These are phyloP conservation scores for Ophiostoma montium DNA, from an alignment of 2,329 filamentous ascomycete genomes.

Conservation along the genomic window DNA sequence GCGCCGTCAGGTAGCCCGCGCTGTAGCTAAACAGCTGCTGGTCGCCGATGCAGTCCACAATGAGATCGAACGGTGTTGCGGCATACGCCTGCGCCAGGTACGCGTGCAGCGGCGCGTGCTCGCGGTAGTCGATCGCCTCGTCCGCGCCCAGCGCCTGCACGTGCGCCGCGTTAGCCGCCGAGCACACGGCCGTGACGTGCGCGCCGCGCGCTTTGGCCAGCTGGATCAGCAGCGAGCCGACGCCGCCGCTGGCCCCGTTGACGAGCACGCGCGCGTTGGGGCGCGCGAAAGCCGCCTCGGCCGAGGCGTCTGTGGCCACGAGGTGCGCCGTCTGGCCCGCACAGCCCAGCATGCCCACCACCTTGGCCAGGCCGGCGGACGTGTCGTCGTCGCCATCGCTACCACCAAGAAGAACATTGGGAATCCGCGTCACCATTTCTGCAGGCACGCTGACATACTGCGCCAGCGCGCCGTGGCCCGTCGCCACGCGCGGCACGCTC, in stretches of 20 bases:
- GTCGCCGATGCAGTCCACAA: slow-evolving; percentile 36
- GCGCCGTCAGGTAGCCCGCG: slow-evolving; percentile 24
- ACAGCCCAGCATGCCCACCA: slow-evolving; percentile 16
- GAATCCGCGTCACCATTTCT: slow-evolving; percentile 17
- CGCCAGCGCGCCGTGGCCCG: slow-evolving; percentile 21
- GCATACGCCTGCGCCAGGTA: slow-evolving; percentile 22
- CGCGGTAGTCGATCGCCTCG: slow-evolving; percentile 30
- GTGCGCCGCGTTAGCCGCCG: slow-evolving; percentile 29
- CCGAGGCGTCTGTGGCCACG: slow-evolving; percentile 15
- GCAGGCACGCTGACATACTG: slow-evolving; percentile 22
- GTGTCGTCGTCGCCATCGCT: not conserved
- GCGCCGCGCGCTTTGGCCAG: slow-evolving; percentile 28
- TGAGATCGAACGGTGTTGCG: slow-evolving; percentile 24
- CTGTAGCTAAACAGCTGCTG: slow-evolving; percentile 30
- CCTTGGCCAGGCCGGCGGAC: slow-evolving; percentile 14
- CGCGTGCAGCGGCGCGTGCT: slow-evolving; percentile 22
- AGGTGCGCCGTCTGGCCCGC: slow-evolving; percentile 22
- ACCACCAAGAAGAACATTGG: slow-evolving; percentile 10
- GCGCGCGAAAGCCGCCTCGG: slow-evolving; percentile 16
- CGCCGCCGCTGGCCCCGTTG: slow-evolving; percentile 37
- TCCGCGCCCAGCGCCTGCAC: slow-evolving; percentile 33
- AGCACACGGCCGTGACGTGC: slow-evolving; percentile 33
- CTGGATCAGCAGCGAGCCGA: slow-evolving; percentile 33
- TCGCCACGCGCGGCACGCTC: slow-evolving; percentile 15
- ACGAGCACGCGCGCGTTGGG: slow-evolving; percentile 26